phyloP scores from a whole-genome alignment of 2,329 filamentous ascomycete genomes.

The Daldinia eschscholtzii region DNA sequence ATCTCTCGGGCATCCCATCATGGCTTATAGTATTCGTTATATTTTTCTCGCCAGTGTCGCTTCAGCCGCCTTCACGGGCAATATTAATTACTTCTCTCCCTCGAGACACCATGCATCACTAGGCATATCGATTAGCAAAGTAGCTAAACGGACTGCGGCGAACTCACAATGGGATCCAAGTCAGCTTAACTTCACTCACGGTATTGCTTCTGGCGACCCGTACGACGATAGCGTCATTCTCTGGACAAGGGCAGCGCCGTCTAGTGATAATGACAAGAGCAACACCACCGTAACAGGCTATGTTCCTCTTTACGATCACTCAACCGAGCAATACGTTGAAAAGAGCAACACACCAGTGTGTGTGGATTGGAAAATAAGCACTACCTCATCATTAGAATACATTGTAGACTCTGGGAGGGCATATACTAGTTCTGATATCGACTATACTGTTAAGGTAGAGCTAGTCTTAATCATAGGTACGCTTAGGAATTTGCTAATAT shows the following conservation, averaged over 20 bases:
- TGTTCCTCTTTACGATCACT: constrained; percentile 58
- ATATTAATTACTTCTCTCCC: constrained; percentile 72
- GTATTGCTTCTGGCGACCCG: constrained; percentile 63
- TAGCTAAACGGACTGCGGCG: constrained; percentile 66
- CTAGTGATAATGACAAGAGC: constrained; percentile 60
- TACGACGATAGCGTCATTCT: constrained; percentile 68
- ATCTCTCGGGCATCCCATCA: constrained; percentile 18
- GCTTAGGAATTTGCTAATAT: constrained; percentile 19
- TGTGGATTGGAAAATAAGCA: constrained; percentile 71
- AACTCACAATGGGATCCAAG: constrained; percentile 59
- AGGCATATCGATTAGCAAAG: constrained; percentile 69
- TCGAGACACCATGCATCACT: constrained; percentile 70
- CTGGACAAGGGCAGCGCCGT: constrained; percentile 59
- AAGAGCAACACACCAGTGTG: constrained; percentile 73
- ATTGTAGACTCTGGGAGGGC: constrained; percentile 69
- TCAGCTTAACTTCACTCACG: constrained; percentile 71
- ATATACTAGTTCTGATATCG: constrained; percentile 78
- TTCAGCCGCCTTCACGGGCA: constrained; percentile 53
- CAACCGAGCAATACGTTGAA: constrained; percentile 59
- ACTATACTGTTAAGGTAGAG: constrained; percentile 77
- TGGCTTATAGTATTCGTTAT: constrained; percentile 37
- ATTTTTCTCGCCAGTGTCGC: constrained; percentile 35
- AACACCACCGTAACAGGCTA: constrained; percentile 58
- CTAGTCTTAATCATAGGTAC: not conserved
- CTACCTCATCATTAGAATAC: constrained; percentile 57